These are phyloP conservation scores for Trichoderma guizhouense DNA, from an alignment of 2,329 filamentous ascomycete genomes.

Conservation along the genomic window DNA sequence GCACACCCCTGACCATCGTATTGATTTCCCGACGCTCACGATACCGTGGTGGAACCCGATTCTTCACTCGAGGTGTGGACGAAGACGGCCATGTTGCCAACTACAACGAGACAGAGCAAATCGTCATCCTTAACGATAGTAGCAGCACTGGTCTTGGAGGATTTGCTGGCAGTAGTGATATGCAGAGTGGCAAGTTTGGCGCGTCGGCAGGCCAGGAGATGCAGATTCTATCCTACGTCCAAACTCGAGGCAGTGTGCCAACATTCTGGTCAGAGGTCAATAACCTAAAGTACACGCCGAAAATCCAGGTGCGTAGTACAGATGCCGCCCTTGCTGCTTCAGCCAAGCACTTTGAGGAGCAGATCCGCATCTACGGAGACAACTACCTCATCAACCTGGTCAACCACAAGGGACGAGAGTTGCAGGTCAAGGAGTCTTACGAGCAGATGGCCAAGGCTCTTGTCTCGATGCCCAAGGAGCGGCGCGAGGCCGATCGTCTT, in stretches of 20 bases:
- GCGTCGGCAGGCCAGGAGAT: conserved; percentile 64
- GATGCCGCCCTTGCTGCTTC: conserved; percentile 78
- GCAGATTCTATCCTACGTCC: conserved; percentile 90
- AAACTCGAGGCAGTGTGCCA: conserved; percentile 93
- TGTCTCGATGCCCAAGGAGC: conserved; percentile 65
- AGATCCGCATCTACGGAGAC: conserved; percentile 89
- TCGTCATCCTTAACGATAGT: conserved; percentile 82
- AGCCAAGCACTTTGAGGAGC: conserved; percentile 85
- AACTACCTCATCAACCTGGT: conserved; percentile 97
- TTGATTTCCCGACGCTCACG: conserved; percentile 88
- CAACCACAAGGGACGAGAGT: conserved; percentile 91
- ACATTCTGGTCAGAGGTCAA: conserved; percentile 97
- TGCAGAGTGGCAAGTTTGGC: conserved; percentile 68
- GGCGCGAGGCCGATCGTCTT: conserved; percentile 59
- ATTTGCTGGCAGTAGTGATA: conserved; percentile 72
- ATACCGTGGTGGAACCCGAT: conserved; percentile 84
- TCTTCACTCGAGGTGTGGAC: conserved; percentile 91
- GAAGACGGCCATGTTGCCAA: conserved; percentile 95
- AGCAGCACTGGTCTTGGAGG: conserved; percentile 69
- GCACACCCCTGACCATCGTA: conserved; percentile 76
- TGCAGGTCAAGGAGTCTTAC: conserved; percentile 86
- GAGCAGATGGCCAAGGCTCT: conserved; percentile 82
- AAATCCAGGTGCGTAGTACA: conserved; percentile 79
- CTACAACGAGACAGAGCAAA: conserved; percentile 97
- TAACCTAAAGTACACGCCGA: conserved; percentile 85